Evolutionary conservation across 441 rosid species (phyloP).

Genomic region (Adansonia madagascariensis): DNA sequence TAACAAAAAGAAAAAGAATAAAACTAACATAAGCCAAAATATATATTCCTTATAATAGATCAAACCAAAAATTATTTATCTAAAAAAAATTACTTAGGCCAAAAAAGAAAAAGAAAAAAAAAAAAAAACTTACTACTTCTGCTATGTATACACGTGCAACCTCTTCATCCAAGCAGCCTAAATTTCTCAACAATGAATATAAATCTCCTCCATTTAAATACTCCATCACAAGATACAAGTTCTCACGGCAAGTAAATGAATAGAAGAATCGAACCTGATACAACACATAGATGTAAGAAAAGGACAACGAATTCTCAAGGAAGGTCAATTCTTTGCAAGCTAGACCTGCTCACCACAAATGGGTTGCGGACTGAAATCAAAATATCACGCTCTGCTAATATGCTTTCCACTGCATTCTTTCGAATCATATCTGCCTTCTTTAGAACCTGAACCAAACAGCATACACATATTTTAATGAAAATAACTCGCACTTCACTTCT

Average conservation of each 20-base stretch:
- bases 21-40: not conserved
- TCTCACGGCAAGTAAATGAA: constrained; percentile 98
- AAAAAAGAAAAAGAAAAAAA: not conserved
- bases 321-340: constrained; percentile 38
- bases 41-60: not conserved
- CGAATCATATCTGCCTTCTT: constrained; percentile 98
- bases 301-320: constrained; percentile 28
- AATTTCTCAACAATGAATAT: constrained; percentile 89
- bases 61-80: not conserved
- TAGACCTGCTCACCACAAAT: constrained; percentile 94
- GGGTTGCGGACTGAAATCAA: constrained; percentile 98
- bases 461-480: constrained; percentile 25
- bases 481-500: constrained; percentile 6
- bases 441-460: constrained; percentile 65
- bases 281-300: constrained; percentile 39
- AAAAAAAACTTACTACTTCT: constrained; percentile 78
- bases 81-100: not conserved
- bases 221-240: constrained; percentile 99
- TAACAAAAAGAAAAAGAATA: not conserved
- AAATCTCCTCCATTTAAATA: constrained; percentile 98
- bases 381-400: constrained; percentile 96
- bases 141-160: constrained; percentile 97
- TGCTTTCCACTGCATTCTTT: constrained; percentile 99
- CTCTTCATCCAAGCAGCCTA: constrained; percentile 98
- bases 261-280: constrained; percentile 97